These are phyloP conservation scores for Septoria linicola DNA, from an alignment of 2,329 filamentous ascomycete genomes.

Conservation along the genomic window DNA sequence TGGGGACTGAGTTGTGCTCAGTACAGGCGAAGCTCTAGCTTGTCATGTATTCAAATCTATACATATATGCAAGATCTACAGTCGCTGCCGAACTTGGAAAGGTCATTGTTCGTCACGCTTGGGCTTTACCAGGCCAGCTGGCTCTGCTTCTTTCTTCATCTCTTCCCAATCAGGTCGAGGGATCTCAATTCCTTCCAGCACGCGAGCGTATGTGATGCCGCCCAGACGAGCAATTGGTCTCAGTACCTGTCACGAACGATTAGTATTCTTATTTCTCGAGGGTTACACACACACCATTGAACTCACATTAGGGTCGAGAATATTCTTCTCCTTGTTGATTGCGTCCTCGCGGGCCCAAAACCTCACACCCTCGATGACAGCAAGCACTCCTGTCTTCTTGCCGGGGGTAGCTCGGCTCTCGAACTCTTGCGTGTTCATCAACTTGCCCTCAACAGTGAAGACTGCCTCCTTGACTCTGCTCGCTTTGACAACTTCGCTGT, in stretches of 20 bases:
- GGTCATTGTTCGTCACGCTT: slow-evolving; percentile 44
- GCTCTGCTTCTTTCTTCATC: slow-evolving; percentile 55
- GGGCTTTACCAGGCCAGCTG: slow-evolving; percentile 53
- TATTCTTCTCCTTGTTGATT: slow-evolving; percentile 70
- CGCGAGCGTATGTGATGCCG: slow-evolving; percentile 78
- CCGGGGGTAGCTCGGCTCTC: slow-evolving; percentile 69
- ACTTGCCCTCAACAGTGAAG: slow-evolving; percentile 76
- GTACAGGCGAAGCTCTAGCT: slow-evolving; percentile 10
- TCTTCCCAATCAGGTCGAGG: slow-evolving; percentile 56
- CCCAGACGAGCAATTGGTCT: slow-evolving; percentile 76
- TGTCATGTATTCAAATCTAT: slow-evolving; percentile 2
- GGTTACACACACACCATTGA: not conserved
- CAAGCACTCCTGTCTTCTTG: slow-evolving; percentile 71
- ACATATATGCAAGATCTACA: slow-evolving; percentile 1
- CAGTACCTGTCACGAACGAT: slow-evolving; percentile 54
- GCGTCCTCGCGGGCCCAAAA: slow-evolving; percentile 93
- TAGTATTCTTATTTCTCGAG: not conserved
- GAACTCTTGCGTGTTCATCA: slow-evolving; percentile 74
- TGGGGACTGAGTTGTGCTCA: slow-evolving; percentile 20
- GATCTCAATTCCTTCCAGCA: slow-evolving; percentile 70
- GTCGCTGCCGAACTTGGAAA: not conserved
- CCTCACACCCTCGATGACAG: slow-evolving; percentile 75
- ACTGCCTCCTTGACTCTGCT: slow-evolving; percentile 79
- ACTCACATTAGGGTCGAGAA: slow-evolving; percentile 68
- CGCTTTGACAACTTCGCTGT: slow-evolving; percentile 64